Conservation (phyloP, 2,329 filamentous ascomycete species). For the Scopulariopsis brevicaulis region DNA sequence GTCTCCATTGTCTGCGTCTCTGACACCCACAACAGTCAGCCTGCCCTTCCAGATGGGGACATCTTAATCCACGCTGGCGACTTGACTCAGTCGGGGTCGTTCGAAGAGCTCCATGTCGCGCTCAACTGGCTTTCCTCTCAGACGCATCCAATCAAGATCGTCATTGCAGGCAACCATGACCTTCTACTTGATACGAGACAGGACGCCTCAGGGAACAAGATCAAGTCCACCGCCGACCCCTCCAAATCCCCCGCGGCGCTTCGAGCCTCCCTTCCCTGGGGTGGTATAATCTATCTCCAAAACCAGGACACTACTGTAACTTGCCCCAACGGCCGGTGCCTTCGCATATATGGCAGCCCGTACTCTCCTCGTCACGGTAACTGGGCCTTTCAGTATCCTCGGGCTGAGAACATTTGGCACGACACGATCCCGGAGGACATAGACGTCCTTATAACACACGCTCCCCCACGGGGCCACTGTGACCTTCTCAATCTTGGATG, state of each 20-base stretch:
- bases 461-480: slow-evolving; percentile 63
- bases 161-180: slow-evolving; percentile 84
- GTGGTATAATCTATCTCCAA: slow-evolving; percentile 58
- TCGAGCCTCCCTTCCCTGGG: slow-evolving; percentile 26
- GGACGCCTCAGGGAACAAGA: slow-evolving; percentile 32
- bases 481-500: slow-evolving; percentile 55
- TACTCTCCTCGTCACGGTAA: slow-evolving; percentile 70
- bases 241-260: slow-evolving; percentile 26
- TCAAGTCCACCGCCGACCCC: slow-evolving; percentile 6
- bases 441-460: slow-evolving; percentile 74
- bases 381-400: slow-evolving; percentile 45
- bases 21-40: slow-evolving; percentile 63
- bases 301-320: slow-evolving; percentile 50
- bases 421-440: slow-evolving; percentile 58
- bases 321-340: slow-evolving; percentile 43
- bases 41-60: slow-evolving; percentile 59
- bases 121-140: slow-evolving; percentile 36
- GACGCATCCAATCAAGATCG: slow-evolving; percentile 69
- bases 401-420: slow-evolving; percentile 45
- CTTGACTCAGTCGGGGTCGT: slow-evolving; percentile 40
- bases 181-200: slow-evolving; percentile 59
- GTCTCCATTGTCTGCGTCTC: slow-evolving; percentile 64
- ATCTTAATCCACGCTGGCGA: slow-evolving; percentile 87
- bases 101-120: background rate
- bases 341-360: slow-evolving; percentile 71